Evolutionary conservation across 805 yeast species (phyloP), one percentile per base, ranked within the genome.

Genomic region (Metschnikowia shivogae): DNA sequence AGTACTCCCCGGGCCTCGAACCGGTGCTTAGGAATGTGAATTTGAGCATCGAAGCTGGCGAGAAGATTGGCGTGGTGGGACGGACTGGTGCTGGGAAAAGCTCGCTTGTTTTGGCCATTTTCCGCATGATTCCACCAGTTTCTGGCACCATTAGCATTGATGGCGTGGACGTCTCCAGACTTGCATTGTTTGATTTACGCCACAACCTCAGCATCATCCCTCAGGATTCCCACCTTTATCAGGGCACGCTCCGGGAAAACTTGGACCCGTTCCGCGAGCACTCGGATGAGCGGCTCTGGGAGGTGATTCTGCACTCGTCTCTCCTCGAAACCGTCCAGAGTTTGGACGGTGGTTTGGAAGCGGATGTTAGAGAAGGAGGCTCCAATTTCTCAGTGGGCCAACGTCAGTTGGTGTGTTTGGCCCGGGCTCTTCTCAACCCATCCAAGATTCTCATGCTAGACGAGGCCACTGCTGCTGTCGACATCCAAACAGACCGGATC

Each of bases 41-140:
- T 46, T 59, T 92, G 20, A 67, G 76, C 10, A 80, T 92, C 55
- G 74, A 80, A 39, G 80, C 90, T 1, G 71, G 77, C 46, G 97
- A 92, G 62, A 92, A 92, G 64, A 74, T 90, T 59, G 98, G 98
- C 50, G 89, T 90, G 64, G 97, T 92, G 45, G 98, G 98, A 22
- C 78, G 98, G 61, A 90, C 98, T 62, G 76, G 75, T 7, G 79
- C 84, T 4, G 68, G 70, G 3, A 53, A 60, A 38, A 57, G 61
- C 29, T 58, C 63, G 19, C 52, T 60, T 34, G 61, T 61, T 12
- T 48, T 60, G 35, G 55, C 63, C 1, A 48, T 60, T 9, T 60
- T 58, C 49, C 50, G 64, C 13, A 60, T 60, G 43, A 56, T 60
- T 24, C 53, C 56, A 3, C 52, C 62, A 0, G 50, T 35, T 0